A percentile compares a stretch with the other conserved stretches of the same genome.
Evolutionary conservation across 108 stramenopile species (phyloP).

Genomic region (Pseudonitzschia pungens): DNA sequence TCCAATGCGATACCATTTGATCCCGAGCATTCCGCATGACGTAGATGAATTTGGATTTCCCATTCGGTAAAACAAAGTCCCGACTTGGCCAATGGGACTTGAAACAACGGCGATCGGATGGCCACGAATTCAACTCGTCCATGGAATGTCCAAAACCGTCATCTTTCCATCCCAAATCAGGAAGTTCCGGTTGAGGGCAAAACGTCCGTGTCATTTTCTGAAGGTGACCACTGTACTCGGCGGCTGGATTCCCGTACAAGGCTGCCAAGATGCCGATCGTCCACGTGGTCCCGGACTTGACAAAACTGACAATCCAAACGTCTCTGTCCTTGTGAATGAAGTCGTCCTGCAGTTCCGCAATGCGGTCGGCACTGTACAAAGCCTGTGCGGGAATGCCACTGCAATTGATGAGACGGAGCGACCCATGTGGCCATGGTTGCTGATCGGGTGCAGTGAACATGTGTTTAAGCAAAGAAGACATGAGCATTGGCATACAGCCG

Average conservation of each 20-base stretch:
- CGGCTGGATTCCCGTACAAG: background rate
- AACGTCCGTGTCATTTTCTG: constrained; percentile 3
- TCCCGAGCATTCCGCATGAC: background rate
- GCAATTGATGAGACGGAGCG: constrained; percentile 4
- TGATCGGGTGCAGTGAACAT: constrained; percentile 2
- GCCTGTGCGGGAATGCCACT: background rate
- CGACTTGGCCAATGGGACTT: constrained; percentile 1
- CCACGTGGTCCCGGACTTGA: constrained; percentile 1
- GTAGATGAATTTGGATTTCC: constrained; percentile 1
- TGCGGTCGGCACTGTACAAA: constrained; percentile 4
- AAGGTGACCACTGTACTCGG: background rate
- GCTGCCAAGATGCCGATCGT: constrained; percentile 4
- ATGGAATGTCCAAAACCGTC: constrained; percentile 5
- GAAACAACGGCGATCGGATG: background rate
- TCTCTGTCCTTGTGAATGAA: background rate
- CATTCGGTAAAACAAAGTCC: background rate
- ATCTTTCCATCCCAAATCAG: constrained; percentile 2
- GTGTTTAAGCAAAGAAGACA: background rate
- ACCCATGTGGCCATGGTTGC: background rate
- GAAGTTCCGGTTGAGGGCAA: constrained; percentile 1
- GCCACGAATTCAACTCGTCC: background rate
- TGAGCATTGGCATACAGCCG: background rate
- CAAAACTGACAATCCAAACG: constrained; percentile 9
- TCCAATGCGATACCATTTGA: constrained; percentile 9
- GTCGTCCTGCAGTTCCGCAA: background rate